Base-by-base conservation (phyloP, 345 rosid genomes). In the Erodium maritimum region DNA sequence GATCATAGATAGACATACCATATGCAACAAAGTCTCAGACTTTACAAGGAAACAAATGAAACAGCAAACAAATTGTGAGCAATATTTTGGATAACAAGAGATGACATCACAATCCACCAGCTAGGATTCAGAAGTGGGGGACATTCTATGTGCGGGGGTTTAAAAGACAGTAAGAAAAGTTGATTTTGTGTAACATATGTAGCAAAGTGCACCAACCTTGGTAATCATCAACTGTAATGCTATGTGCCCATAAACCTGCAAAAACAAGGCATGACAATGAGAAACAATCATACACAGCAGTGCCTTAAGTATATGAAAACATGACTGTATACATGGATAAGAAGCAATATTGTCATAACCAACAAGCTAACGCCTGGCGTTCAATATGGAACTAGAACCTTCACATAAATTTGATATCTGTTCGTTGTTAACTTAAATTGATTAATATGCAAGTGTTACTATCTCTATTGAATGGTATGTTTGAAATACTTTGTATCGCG, bases 181-280 rank as follows among this genome's bases (percentile, higher is more conserved):
- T 34, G 29, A 62, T 54, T 19, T 51, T 19, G 17, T 21, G 54
- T 5, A 54, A 59, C 45, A 19, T n/a, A 21, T 61, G 3, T 22
- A 52, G 57, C 45, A 19, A 46, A 50, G 56, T 37, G 61, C 6
- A 64, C 75, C 55, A 45, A 93, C 99, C 97, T 85, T 93, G 99
- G 71, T 87, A 93, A 61, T 89, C 99, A 79, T 81, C 73, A 71
- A 93, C 97, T 2, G 90, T 83, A 9, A 87, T 66, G 66, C 85
- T 79, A 57, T 62, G 50, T 56, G 87, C 82, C 74, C 68, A 71
- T 61, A 85, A 61, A 69, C 94, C 99, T 93, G 79, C 72, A 75
- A 59, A 29, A 59, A 29, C 37, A 29, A 29, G 37, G 8, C 45
- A 57, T 22, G 57, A 60, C 51, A n/a, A 3, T 55, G 54, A 61